Evolutionary conservation across 805 yeast genomes (phyloP).

Genomic region (Metschnikowia kofuensis): DNA sequence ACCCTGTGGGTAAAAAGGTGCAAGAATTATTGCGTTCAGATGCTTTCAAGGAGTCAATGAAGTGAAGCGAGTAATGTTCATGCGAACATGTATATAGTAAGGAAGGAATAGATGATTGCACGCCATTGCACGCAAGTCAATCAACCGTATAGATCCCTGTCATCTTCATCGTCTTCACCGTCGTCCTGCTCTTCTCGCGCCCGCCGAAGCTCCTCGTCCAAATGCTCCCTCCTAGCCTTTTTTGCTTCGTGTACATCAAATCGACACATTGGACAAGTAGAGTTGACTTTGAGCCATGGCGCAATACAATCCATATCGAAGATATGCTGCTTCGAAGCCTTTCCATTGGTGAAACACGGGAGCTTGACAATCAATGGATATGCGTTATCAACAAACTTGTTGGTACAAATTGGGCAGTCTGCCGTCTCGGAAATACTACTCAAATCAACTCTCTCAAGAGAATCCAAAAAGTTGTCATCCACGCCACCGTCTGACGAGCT

Average conservation of each 20-base stretch:
- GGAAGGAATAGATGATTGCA: not conserved
- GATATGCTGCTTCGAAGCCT: constrained; percentile 47
- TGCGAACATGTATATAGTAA: constrained; percentile 11
- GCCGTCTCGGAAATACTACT: constrained; percentile 44
- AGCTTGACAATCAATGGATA: constrained; percentile 78
- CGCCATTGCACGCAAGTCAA: not conserved
- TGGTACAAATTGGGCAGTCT: constrained; percentile 83
- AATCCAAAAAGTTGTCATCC: constrained; percentile 66
- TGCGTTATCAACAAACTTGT: constrained; percentile 63
- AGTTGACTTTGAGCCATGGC: constrained; percentile 77
- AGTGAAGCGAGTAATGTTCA: constrained; percentile 14
- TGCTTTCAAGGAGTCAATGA: constrained; percentile 57
- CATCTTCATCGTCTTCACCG: constrained; percentile 44
- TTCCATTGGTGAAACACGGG: constrained; percentile 52
- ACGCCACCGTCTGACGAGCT: constrained; percentile 45
- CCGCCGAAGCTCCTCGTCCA: constrained; percentile 33
- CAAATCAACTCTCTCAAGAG: constrained; percentile 62
- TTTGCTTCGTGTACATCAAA: constrained; percentile 53
- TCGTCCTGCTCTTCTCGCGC: constrained; percentile 48
- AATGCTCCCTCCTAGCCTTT: constrained; percentile 25
- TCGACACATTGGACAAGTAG: constrained; percentile 86
- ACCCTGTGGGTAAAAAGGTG: constrained; percentile 63
- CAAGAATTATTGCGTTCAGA: constrained; percentile 69
- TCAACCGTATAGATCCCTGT: constrained; percentile 80
- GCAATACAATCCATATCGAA: constrained; percentile 89